phyloP scores from a whole-genome alignment of 306 rosid species.

The Cucumis cinereus region DNA sequence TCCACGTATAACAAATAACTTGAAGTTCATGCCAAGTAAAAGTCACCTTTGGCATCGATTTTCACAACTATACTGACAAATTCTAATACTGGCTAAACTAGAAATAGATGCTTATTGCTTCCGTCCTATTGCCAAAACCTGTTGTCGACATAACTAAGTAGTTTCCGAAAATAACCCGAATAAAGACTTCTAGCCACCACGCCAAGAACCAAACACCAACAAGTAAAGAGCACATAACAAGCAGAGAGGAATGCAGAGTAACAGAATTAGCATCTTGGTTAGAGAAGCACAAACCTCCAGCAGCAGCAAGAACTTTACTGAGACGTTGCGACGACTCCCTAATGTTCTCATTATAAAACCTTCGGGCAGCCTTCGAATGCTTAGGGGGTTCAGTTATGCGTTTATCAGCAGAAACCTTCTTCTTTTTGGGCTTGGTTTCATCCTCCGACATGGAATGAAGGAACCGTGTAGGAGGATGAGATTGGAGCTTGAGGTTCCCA shows the following conservation, averaged over 20 bases:
- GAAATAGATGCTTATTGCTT: neutral
- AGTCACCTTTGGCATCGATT: neutral
- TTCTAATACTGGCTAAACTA: neutral
- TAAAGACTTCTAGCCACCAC: neutral
- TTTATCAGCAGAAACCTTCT: constrained; percentile 16
- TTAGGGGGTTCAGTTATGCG: constrained; percentile 40
- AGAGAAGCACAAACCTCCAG: constrained; percentile 56
- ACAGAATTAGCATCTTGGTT: neutral
- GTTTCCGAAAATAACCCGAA: neutral
- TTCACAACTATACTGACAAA: neutral
- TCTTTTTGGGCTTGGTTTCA: constrained; percentile 28
- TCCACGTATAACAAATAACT: neutral
- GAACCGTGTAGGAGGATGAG: constrained; percentile 47
- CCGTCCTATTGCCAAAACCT: neutral
- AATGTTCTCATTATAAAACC: constrained; percentile 65
- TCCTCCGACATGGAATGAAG: constrained; percentile 37
- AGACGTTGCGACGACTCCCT: constrained; percentile 51
- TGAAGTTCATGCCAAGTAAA: neutral
- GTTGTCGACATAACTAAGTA: neutral
- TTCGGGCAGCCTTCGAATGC: constrained; percentile 71
- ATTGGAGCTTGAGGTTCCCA: constrained; percentile 54
- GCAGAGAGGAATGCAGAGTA: neutral
- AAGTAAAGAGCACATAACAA: neutral
- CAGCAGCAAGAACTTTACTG: constrained; percentile 85
- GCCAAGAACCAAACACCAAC: neutral